phyloP scores from a whole-genome alignment of 2,329 filamentous ascomycete species.

The Xylariaceae sp. region DNA sequence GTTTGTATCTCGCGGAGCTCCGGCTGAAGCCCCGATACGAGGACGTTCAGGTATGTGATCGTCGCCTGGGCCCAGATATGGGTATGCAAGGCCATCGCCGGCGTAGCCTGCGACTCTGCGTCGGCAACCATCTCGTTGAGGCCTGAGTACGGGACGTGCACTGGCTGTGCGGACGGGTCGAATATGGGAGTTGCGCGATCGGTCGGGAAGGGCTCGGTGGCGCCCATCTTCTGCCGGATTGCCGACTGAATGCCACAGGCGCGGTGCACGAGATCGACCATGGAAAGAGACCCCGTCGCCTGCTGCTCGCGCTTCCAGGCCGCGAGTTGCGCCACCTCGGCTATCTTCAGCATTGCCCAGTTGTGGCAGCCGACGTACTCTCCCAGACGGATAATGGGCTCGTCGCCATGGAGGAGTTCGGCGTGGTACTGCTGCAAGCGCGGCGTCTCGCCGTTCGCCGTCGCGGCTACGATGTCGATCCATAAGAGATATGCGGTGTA shows the following conservation, averaged over 20 bases:
- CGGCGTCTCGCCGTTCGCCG: conserved; percentile 51
- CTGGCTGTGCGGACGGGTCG: conserved; percentile 25
- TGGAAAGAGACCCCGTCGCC: conserved; percentile 50
- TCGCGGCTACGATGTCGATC: conserved; percentile 57
- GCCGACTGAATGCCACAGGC: conserved; percentile 26
- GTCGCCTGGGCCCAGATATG: conserved; percentile 39
- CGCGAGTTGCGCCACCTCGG: conserved; percentile 58
- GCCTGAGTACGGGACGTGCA: conserved; percentile 27
- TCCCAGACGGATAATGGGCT: conserved; percentile 50
- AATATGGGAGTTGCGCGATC: conserved; percentile 11
- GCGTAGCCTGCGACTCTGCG: conserved; percentile 14
- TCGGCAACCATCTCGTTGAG: conserved; percentile 23
- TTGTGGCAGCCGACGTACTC: conserved; percentile 62
- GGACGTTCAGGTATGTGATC: conserved; percentile 34
- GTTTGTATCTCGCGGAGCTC: conserved; percentile 28
- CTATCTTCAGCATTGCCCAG: conserved; percentile 61
- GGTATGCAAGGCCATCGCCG: conserved; percentile 30
- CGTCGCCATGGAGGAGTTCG: conserved; percentile 44
- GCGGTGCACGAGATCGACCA: conserved; percentile 35
- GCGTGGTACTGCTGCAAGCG: conserved; percentile 50
- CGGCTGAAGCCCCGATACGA: conserved; percentile 35
- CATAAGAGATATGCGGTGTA: conserved; percentile 54
- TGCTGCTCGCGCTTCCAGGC: conserved; percentile 60
- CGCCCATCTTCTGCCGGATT: conserved; percentile 22
- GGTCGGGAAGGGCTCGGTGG: background rate